phyloP scores from a whole-genome alignment of 148 eudicot species.

The Cornus florida region DNA sequence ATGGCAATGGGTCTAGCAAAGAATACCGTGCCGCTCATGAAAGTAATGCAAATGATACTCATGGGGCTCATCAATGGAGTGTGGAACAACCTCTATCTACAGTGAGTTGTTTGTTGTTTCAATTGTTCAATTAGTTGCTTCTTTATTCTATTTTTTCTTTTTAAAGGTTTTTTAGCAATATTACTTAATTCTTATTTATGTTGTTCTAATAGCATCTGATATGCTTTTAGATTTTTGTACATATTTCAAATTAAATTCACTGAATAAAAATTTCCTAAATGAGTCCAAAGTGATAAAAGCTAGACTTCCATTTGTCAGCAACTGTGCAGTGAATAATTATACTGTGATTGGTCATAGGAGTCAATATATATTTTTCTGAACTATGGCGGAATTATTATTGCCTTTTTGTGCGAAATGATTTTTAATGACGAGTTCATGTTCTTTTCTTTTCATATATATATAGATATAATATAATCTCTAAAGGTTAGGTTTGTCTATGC shows the following conservation, averaged over 20 bases:
- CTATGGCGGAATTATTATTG: neutral
- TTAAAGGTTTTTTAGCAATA: neutral
- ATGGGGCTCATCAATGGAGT: conserved; percentile 12
- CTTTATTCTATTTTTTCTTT: neutral
- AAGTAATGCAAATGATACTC: conserved; percentile 19
- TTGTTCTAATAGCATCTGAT: neutral
- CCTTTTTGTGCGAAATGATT: neutral
- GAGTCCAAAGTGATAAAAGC: neutral
- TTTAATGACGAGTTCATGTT: neutral
- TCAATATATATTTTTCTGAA: no score
- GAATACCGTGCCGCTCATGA: conserved; percentile 13
- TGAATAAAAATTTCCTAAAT: neutral
- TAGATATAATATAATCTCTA: no score
- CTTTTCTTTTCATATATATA: no score
- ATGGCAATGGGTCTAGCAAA: conserved; percentile 22
- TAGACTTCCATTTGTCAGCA: neutral
- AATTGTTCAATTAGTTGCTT: neutral
- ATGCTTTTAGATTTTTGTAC: neutral
- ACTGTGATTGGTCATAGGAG: neutral
- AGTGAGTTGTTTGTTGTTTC: conserved; percentile 25
- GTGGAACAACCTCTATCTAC: conserved; percentile 26
- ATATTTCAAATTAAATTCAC: neutral
- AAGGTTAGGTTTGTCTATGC: no score
- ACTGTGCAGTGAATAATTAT: neutral
- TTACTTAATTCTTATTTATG: neutral